Conservation (phyloP, 2,329 filamentous ascomycete species). For the Sordariomycetes sp. region DNA sequence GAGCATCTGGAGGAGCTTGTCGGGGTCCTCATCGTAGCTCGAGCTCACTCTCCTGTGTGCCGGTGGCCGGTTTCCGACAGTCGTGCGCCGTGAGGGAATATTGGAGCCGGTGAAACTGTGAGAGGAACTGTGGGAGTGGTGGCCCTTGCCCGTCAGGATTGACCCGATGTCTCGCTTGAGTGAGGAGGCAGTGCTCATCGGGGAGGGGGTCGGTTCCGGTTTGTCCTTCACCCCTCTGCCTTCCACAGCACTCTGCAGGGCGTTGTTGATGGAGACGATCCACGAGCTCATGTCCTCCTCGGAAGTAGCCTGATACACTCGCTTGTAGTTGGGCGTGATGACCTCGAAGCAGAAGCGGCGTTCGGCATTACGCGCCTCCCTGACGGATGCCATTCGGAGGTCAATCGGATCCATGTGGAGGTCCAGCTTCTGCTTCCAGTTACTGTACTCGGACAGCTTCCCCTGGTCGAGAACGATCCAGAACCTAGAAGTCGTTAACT, state of each 20-base stretch:
- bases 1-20: slow-evolving; percentile 74
- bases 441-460: slow-evolving; percentile 94
- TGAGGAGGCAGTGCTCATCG: slow-evolving; percentile 12
- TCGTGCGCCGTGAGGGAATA: slow-evolving; percentile 70
- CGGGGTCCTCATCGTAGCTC: slow-evolving; percentile 68
- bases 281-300: slow-evolving; percentile 97
- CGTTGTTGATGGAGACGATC: slow-evolving; percentile 95
- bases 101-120: slow-evolving; percentile 30
- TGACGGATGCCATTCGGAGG: slow-evolving; percentile 88
- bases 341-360: slow-evolving; percentile 96
- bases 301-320: slow-evolving; percentile 93
- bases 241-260: slow-evolving; percentile 89
- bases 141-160: slow-evolving; percentile 83
- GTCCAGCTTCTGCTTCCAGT: slow-evolving; percentile 96
- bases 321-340: slow-evolving; percentile 89
- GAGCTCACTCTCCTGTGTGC: slow-evolving; percentile 57
- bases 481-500: slow-evolving; percentile 45
- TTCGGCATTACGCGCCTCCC: slow-evolving; percentile 89
- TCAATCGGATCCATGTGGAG: slow-evolving; percentile 98
- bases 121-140: slow-evolving; percentile 38
- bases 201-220: slow-evolving; percentile 12
- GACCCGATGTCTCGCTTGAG: slow-evolving; percentile 80
- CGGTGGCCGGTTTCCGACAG: slow-evolving; percentile 74
- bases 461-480: slow-evolving; percentile 98
- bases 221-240: slow-evolving; percentile 50